Percentiles rank a stretch among this genome's conserved stretches.
phyloP scores from a whole-genome alignment of 2,329 filamentous ascomycete genomes.

The Elsinoe fawcettii region DNA sequence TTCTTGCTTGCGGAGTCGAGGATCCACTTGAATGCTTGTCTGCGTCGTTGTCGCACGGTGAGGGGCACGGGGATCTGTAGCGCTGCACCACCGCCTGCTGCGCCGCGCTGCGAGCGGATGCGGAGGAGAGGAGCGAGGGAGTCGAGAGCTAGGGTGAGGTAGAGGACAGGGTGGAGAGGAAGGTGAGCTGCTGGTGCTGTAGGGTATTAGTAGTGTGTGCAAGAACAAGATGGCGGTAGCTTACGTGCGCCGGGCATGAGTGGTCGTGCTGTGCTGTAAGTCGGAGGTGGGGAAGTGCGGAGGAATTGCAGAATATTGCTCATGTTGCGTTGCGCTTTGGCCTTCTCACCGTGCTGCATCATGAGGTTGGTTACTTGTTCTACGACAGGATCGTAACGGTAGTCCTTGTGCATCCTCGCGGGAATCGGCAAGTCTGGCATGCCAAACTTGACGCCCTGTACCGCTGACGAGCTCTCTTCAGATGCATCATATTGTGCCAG shows the following conservation, averaged over 20 bases:
- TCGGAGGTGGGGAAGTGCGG: slow-evolving; percentile 74
- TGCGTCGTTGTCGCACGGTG: slow-evolving; percentile 20
- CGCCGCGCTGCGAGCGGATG: slow-evolving; percentile 65
- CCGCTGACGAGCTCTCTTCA: not conserved
- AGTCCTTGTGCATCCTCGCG: slow-evolving; percentile 57
- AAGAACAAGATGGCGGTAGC: not conserved
- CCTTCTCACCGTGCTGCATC: slow-evolving; percentile 87
- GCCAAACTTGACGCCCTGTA: slow-evolving; percentile 62
- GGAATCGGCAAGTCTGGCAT: slow-evolving; percentile 61
- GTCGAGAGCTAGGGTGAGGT: slow-evolving; percentile 85
- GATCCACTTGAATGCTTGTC: slow-evolving; percentile 59
- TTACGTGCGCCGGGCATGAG: slow-evolving; percentile 59
- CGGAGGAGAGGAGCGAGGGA: slow-evolving; percentile 83
- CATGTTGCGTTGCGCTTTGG: slow-evolving; percentile 88
- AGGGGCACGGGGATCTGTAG: slow-evolving; percentile 21
- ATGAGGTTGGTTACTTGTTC: slow-evolving; percentile 82
- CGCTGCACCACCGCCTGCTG: slow-evolving; percentile 72
- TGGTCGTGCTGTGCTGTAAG: slow-evolving; percentile 60
- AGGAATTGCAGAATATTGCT: slow-evolving; percentile 71
- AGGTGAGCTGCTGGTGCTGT: slow-evolving; percentile 66
- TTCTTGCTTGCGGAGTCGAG: slow-evolving; percentile 74
- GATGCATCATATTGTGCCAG: not conserved
- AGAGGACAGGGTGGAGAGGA: slow-evolving; percentile 80
- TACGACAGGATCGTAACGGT: slow-evolving; percentile 78
- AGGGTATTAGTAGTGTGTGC: not conserved